A percentile compares a stretch with the other conserved stretches of the same genome.
phyloP scores from a whole-genome alignment of 108 stramenopile genomes.

The Cyclotella distinguenda region DNA sequence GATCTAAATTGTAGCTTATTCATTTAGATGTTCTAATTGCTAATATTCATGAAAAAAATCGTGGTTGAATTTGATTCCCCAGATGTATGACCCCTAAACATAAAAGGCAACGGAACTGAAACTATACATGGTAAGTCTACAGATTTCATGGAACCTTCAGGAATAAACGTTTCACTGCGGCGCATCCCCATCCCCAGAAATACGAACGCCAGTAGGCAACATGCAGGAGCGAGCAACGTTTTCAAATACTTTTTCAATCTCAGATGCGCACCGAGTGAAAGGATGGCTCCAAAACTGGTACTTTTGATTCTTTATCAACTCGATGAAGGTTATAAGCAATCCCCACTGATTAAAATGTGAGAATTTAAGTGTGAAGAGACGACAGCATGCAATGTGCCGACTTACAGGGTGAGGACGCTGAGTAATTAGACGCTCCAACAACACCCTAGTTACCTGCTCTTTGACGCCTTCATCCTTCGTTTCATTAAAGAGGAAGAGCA shows the following conservation, averaged over 20 bases:
- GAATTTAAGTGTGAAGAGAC: conserved; percentile 24
- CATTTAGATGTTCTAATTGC: conserved; percentile 11
- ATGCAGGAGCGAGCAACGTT: conserved; percentile 91
- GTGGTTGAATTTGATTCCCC: not conserved
- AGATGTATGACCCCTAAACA: conserved; percentile 7
- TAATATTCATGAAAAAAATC: conserved; percentile 2
- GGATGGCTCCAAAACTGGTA: conserved; percentile 98
- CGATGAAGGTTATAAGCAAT: conserved; percentile 96
- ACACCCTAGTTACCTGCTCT: conserved; percentile 98
- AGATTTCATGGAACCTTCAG: conserved; percentile 1
- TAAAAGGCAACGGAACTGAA: conserved; percentile 3
- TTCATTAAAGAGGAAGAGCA: conserved; percentile 97
- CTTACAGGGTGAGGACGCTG: conserved; percentile 99
- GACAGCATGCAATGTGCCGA: conserved; percentile 18
- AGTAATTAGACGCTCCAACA: conserved; percentile 97
- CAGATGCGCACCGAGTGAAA: conserved; percentile 97
- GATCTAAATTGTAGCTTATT: conserved; percentile 10
- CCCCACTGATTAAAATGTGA: conserved; percentile 83
- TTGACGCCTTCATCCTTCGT: conserved; percentile 90
- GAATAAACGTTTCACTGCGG: conserved; percentile 14
- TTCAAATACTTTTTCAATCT: conserved; percentile 99
- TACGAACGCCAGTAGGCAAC: conserved; percentile 47
- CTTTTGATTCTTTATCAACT: conserved; percentile 99
- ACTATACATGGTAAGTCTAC: not conserved
- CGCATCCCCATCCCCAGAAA: conserved; percentile 30